Conservation (phyloP, 2,329 filamentous ascomycete species). For the Pezicula neosporulosa region DNA sequence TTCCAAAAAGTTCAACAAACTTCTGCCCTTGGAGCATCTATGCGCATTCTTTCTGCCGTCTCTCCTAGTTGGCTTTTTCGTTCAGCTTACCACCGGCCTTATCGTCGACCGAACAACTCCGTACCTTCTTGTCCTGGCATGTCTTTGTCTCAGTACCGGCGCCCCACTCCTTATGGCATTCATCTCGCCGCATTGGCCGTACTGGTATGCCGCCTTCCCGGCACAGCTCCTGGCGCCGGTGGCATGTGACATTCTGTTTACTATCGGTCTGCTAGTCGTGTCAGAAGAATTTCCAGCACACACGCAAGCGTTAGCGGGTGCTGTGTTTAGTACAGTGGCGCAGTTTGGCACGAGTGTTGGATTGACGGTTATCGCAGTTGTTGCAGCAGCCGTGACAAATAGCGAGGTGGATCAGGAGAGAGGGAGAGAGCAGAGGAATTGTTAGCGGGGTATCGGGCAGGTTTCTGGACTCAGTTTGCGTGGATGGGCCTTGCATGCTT, state of each 20-base stretch:
- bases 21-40: slow-evolving; percentile 40
- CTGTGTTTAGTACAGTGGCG: slow-evolving; percentile 55
- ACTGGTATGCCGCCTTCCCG: slow-evolving; percentile 46
- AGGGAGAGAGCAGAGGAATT: slow-evolving; percentile 30
- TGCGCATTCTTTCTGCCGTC: slow-evolving; percentile 44
- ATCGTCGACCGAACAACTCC: slow-evolving; percentile 40
- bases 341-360: slow-evolving; percentile 53
- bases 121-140: slow-evolving; percentile 34
- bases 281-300: slow-evolving; percentile 49
- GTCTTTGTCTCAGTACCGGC: slow-evolving; percentile 38
- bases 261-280: slow-evolving; percentile 50
- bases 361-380: slow-evolving; percentile 44
- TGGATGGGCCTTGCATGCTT: slow-evolving; percentile 35
- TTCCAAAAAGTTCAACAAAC: slow-evolving; percentile 48
- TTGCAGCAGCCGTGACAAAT: slow-evolving; percentile 41
- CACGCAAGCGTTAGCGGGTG: slow-evolving; percentile 55
- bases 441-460: slow-evolving; percentile 47
- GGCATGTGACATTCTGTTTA: slow-evolving; percentile 47
- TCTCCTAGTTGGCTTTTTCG: slow-evolving; percentile 37
- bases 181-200: slow-evolving; percentile 42
- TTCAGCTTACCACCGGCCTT: slow-evolving; percentile 43
- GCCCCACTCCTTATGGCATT: slow-evolving; percentile 54
- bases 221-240: slow-evolving; percentile 37
- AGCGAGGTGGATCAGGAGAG: slow-evolving; percentile 26
- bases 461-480: slow-evolving; percentile 50